Conservation (phyloP, 1,139 yeast species). For the Geotrichum bryndzae region DNA sequence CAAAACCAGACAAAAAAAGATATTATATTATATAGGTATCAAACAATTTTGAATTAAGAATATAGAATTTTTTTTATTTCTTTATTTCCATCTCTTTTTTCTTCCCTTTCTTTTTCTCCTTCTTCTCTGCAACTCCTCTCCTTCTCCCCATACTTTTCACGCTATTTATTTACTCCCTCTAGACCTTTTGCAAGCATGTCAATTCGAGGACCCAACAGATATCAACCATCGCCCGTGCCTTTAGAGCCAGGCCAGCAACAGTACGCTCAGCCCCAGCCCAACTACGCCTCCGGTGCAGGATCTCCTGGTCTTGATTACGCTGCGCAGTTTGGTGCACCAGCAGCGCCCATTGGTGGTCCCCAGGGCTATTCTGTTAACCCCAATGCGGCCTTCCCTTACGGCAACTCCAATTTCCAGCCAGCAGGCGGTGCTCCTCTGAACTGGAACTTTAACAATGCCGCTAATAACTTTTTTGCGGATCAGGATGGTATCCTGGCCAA, state of each 20-base stretch:
- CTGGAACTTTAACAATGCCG: background rate
- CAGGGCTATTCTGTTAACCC: conserved; percentile 7
- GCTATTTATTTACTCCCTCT: background rate
- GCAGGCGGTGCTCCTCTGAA: background rate
- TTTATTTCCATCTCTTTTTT: background rate
- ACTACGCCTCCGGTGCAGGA: background rate
- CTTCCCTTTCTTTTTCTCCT: background rate
- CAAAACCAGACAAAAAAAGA: background rate
- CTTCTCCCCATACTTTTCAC: background rate
- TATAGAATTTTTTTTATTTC: background rate
- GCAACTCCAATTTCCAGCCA: conserved; percentile 2
- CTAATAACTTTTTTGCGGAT: background rate
- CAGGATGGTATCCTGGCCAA: conserved; percentile 9
- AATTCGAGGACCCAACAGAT: conserved; percentile 9
- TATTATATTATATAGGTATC: background rate
- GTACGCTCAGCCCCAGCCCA: background rate
- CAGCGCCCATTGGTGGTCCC: background rate
- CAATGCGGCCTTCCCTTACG: conserved; percentile 4
- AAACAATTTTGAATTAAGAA: background rate
- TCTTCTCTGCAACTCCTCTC: background rate
- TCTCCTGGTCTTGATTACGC: background rate
- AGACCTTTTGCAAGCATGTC: conserved; percentile 3
- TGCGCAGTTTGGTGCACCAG: background rate
- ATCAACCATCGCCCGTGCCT: conserved; percentile 5
- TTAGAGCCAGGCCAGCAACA: conserved; percentile 1